Base-by-base conservation (phyloP, 768 basidiomycete genomes). In the Steccherinum ochraceum region DNA sequence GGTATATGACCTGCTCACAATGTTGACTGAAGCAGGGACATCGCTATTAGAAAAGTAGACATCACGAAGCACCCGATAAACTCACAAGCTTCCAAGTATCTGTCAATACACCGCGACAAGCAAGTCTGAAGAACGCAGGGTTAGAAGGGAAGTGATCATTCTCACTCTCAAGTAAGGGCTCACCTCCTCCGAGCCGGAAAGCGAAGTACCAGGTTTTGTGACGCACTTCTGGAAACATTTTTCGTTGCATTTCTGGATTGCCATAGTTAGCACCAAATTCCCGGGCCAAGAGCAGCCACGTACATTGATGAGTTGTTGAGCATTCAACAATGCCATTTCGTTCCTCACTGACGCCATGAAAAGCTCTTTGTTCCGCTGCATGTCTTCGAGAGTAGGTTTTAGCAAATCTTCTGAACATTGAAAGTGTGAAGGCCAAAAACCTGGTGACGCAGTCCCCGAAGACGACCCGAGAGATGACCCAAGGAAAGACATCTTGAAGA, bases 21-120 rank as follows among this genome's bases (percentile, higher is more conserved):
- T 79, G 64, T 84, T 86, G 71, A 91, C 89, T 92, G 56, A n/a
- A 40, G 30, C 12, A 24, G 39, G 46, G 27, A 54, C 16, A 18
- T 16, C 26, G 23, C 19, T 24, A 18, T 7, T 23, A 7, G 30
- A 35, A 7, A 21, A 30, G 47, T 21, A 23, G 25, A 13, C 10
- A 13, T 26, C 23, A 51, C 13, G 41, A 24, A 47, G 18, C 26
- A 21, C 1, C 16, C 42, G 41, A n/a, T 16, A 10, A 3, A 79
- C 87, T 71, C 60, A 90, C 89, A 91, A 27, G 86, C 86, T 67
- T 92, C 87, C 72, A 93, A 73, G 63, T 90, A 93, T 41, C 88
- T 79, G 48, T 90, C 87, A 60, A 90, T 72, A 63, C 90, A 93
- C 51, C 81, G 74, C 4, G 79, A 69, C 40, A 92, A 70, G 59